Percentiles rank a stretch among this genome's conserved stretches.
Conservation (phyloP, 371 early-diverging fungal genomes). For the Mortierella sp. region DNA sequence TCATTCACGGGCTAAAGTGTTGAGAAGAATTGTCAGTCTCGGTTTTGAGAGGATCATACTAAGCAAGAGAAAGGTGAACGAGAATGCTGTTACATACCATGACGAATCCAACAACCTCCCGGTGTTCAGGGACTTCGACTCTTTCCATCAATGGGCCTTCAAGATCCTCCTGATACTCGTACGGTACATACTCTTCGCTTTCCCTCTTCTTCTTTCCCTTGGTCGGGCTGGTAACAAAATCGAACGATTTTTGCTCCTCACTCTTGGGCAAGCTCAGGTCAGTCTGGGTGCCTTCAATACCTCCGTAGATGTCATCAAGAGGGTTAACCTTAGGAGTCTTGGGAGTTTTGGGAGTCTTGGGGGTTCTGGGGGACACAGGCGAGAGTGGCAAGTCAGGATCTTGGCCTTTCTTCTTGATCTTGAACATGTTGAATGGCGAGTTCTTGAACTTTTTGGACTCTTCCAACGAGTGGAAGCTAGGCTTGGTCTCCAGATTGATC, state of each 20-base stretch:
- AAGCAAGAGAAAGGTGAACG: neutral
- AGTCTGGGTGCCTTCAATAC: too few relatives aligned
- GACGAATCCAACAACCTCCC: constrained; percentile 41
- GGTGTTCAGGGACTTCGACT: constrained; percentile 30
- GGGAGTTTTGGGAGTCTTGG: too few relatives aligned
- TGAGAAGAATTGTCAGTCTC: neutral
- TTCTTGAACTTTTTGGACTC: constrained; percentile 17
- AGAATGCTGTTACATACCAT: constrained; percentile 37
- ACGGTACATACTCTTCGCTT: constrained; percentile 43
- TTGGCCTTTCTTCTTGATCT: constrained; percentile 22
- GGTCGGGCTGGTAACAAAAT: neutral
- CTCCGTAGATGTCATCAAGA: too few relatives aligned
- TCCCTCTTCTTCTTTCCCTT: constrained; percentile 21
- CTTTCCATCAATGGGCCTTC: constrained; percentile 52
- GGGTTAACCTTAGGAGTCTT: too few relatives aligned
- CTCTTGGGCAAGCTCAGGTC: constrained; percentile 28
- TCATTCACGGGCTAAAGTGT: constrained; percentile 31
- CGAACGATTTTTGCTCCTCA: constrained; percentile 3
- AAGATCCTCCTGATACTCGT: constrained; percentile 51
- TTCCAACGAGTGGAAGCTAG: neutral
- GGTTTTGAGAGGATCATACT: too few relatives aligned
- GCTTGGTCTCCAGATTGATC: neutral
- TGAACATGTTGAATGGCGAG: constrained; percentile 38
- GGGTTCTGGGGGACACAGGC: too few relatives aligned
- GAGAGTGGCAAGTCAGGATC: constrained; percentile 23